A percentile compares a stretch with the other conserved stretches of the same genome.
Conservation (phyloP, 139 green algal species). For the Haematococcus sp. region DNA sequence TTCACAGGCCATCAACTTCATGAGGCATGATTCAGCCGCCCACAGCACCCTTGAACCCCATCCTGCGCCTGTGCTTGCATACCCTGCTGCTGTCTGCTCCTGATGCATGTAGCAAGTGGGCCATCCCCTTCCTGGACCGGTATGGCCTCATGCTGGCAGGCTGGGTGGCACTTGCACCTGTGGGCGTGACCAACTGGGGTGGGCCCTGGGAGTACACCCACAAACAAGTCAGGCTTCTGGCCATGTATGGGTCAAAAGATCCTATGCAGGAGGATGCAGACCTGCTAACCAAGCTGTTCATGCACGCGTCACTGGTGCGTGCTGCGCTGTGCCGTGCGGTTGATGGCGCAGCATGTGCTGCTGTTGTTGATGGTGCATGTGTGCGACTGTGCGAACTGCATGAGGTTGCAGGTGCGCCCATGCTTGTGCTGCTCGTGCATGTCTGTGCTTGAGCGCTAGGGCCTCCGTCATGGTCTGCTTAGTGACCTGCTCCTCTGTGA, state of each 20-base stretch:
- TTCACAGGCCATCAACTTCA: too few species aligned
- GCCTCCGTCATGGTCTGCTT: too few species aligned
- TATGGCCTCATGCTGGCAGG: conserved; percentile 31
- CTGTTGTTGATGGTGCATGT: too few species aligned
- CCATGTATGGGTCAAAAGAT: conserved; percentile 33
- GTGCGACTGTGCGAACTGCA: too few species aligned
- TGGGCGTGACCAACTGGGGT: conserved; percentile 31
- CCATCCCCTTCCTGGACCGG: conserved; percentile 41
- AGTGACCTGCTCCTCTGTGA: too few species aligned
- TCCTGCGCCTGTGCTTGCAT: not conserved
- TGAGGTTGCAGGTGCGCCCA: too few species aligned
- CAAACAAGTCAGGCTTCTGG: conserved; percentile 27
- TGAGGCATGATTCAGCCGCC: not conserved
- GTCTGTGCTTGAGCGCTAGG: too few species aligned
- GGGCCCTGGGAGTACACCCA: conserved; percentile 38
- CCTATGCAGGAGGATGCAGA: conserved; percentile 15
- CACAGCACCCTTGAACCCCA: not conserved
- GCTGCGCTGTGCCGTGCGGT: too few species aligned
- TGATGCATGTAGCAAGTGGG: conserved; percentile 32
- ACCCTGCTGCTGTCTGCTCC: too few species aligned
- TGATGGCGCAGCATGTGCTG: too few species aligned
- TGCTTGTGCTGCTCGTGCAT: too few species aligned
- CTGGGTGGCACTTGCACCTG: conserved; percentile 34
- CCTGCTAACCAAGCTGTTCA: conserved; percentile 24
- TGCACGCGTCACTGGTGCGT: too few species aligned